phyloP scores from a whole-genome alignment of 305 asterid species.

The Solanum chacoense region DNA sequence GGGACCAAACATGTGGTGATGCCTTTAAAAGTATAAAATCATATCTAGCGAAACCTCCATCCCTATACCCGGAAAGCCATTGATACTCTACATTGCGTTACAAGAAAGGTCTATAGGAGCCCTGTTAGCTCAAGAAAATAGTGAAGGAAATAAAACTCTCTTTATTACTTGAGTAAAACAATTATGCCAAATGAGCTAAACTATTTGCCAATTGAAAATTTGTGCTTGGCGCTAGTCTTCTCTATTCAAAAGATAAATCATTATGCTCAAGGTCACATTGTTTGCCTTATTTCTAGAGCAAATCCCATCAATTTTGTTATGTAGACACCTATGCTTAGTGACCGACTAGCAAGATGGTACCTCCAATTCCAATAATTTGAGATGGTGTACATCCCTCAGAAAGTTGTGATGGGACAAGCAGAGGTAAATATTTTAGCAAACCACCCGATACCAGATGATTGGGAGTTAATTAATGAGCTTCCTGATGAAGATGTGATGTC shows the following conservation, averaged over 20 bases:
- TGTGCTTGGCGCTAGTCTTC: neutral
- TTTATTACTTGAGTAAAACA: neutral
- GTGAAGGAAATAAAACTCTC: too few species aligned
- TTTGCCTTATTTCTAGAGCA: neutral
- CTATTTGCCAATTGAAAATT: neutral
- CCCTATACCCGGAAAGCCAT: too few species aligned
- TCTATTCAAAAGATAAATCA: neutral
- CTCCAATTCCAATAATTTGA: neutral
- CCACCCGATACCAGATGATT: neutral
- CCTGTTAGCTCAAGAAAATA: too few species aligned
- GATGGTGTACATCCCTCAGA: neutral
- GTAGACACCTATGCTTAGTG: neutral
- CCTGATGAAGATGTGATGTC: neutral
- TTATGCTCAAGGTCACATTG: neutral
- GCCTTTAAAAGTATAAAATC: too few species aligned
- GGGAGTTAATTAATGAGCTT: neutral
- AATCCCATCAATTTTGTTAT: neutral
- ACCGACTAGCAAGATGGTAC: neutral
- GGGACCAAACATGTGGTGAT: too few species aligned
- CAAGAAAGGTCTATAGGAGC: too few species aligned
- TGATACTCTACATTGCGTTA: too few species aligned
- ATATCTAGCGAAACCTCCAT: too few species aligned
- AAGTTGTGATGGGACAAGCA: neutral
- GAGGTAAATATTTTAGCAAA: neutral
- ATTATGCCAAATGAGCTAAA: neutral